Evolutionary conservation across 164 flowering plant genomes (phyloP), one percentile per base, ranked within the genome.

Genomic region (Aristolochia contorta): DNA sequence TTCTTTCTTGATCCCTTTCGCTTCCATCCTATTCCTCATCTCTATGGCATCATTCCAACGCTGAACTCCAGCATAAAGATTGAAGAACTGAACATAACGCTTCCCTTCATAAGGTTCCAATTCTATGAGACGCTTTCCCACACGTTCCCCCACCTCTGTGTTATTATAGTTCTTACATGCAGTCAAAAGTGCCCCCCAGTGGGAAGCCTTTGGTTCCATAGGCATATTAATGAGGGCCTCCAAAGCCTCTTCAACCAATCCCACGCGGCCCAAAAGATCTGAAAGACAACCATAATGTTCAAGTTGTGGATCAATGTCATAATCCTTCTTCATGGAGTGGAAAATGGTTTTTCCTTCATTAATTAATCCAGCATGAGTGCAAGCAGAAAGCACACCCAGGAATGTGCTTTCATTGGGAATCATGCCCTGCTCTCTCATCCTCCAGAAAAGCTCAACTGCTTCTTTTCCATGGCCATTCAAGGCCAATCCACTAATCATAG

Each of bases 241-340:
- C 59, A 65, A 75, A 20, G 83, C 83, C 61, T 79, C 83, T 33
- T 69, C 68, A 32, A 73, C 50, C 12, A 62, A 58, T 30, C 83
- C 83, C 2, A 67, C 66, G 21, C 81, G 81, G 16, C 80, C 76
- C 45, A 79, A 72, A 59, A 79, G 67, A 65, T 80, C 81, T 19
- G 78, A 73, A 24, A 80, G 61, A 43, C 83, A 80, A 9, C 78
- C 78, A 62, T 78, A 78, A 49, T 78, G 81, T 59, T 80, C 80
- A n/a, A 71, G 67, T 47, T 65, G 63, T 22, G 80, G 82, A 45
- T 76, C 67, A 32, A 80, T 52, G 18, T 68, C 59, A 58, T 72
- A 70, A 4, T 69, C 68, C 25, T 47, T 56, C 12, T 21, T 46
- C 73, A 78, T 80, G 25, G 73, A 76, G 5, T 71, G 19, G 54